These are phyloP conservation scores for Herpetospermum pedunculosum DNA, from an alignment of 306 rosid genomes.

Conservation along the genomic window DNA sequence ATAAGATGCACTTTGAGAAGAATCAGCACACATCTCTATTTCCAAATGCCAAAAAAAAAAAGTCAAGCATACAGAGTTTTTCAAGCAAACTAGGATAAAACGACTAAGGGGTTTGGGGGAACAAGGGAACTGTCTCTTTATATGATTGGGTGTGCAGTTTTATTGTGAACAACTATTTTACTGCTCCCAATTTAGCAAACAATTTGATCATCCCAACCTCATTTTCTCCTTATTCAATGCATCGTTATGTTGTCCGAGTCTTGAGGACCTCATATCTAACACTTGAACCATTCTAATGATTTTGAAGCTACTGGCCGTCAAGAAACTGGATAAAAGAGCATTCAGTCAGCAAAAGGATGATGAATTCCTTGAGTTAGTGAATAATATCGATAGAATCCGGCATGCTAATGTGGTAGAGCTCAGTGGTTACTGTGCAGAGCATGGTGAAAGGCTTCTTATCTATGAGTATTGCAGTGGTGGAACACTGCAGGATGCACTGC, in stretches of 20 bases:
- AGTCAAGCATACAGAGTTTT: not conserved
- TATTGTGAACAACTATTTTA: not conserved
- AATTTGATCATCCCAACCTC: not conserved
- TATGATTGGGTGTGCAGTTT: constrained; percentile 10
- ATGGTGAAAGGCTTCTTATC: constrained; percentile 89
- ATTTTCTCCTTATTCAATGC: not conserved
- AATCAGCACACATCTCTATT: not conserved
- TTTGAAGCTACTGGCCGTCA: constrained; percentile 72
- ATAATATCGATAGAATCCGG: constrained; percentile 62
- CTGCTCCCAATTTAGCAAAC: not conserved
- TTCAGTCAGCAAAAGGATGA: constrained; percentile 59
- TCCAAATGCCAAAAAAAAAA: not conserved
- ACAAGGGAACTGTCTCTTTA: not conserved
- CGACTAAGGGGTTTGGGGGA: not conserved
- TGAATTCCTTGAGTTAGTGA: constrained; percentile 74
- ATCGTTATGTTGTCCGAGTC: not conserved
- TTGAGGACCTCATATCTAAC: constrained; percentile 13
- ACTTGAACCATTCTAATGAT: constrained; percentile 19
- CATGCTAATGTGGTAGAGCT: constrained; percentile 81
- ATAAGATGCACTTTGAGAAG: not conserved
- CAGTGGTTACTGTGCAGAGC: constrained; percentile 89
- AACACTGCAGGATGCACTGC: constrained; percentile 69
- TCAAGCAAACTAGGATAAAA: not conserved
- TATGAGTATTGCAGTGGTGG: constrained; percentile 77
- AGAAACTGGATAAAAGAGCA: constrained; percentile 67